Conservation (phyloP, 306 rosid species). For the peach (Prunus persica) region DNA sequence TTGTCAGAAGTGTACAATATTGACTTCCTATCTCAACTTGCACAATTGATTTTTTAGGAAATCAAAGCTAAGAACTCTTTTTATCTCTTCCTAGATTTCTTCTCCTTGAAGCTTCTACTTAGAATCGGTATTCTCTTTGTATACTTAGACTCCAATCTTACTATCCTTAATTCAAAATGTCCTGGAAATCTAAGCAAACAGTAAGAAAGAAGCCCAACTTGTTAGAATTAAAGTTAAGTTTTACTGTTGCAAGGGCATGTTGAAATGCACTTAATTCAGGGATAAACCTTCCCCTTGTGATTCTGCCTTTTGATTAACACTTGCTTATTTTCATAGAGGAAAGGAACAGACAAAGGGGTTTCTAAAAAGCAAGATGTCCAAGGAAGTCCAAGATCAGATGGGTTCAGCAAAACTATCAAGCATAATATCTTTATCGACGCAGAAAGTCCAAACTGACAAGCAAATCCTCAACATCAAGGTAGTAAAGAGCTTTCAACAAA, state of each 20-base stretch:
- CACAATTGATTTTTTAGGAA: neutral
- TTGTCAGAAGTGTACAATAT: neutral
- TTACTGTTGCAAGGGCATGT: no score
- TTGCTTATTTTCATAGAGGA: neutral
- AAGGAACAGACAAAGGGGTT: neutral
- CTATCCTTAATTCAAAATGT: neutral
- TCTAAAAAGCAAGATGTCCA: no score
- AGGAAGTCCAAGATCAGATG: neutral
- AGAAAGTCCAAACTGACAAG: neutral
- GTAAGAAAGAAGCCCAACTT: neutral
- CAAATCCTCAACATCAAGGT: neutral
- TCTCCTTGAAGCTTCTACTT: neutral
- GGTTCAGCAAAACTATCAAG: neutral
- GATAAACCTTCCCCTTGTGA: neutral
- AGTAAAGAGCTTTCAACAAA: neutral
- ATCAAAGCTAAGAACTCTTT: no score
- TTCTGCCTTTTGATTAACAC: neutral
- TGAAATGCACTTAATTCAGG: no score
- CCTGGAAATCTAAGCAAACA: no score
- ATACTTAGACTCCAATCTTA: neutral
- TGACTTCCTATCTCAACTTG: neutral
- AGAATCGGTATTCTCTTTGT: neutral
- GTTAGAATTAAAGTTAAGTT: neutral
- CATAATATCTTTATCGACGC: neutral
- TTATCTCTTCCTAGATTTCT: neutral